Conservation (phyloP, 805 yeast species). For the Kazachstania psychrophila region DNA sequence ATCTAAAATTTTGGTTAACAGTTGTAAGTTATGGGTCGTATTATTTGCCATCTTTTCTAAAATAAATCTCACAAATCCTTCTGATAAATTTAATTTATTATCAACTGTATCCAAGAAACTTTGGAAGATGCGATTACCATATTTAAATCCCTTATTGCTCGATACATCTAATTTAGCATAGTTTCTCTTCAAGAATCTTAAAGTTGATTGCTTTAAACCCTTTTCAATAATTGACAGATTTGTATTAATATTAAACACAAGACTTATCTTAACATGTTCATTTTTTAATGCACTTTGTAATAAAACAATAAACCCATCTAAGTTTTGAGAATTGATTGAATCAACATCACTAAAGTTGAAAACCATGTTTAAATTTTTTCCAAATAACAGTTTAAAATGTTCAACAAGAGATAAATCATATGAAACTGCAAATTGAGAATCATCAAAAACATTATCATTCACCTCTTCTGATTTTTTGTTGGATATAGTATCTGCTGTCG, state of each 20-base stretch:
- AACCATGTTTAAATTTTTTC: conserved; percentile 21
- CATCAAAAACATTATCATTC: conserved; percentile 4
- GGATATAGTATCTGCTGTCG: conserved; percentile 17
- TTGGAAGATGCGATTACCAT: conserved; percentile 27
- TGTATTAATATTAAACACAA: conserved; percentile 28
- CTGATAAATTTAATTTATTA: conserved; percentile 27
- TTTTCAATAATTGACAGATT: conserved; percentile 28
- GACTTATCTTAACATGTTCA: conserved; percentile 20
- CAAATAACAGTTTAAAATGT: conserved; percentile 22
- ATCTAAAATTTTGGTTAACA: conserved; percentile 27
- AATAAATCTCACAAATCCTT: conserved; percentile 24
- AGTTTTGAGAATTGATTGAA: conserved; percentile 21
- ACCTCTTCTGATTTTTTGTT: no score
- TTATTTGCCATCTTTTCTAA: conserved; percentile 28
- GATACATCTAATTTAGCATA: conserved; percentile 25
- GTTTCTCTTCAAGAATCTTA: conserved; percentile 23
- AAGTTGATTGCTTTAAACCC: conserved; percentile 25
- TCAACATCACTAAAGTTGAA: conserved; percentile 30
- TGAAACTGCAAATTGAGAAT: conserved; percentile 14
- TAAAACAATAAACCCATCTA: conserved; percentile 24
- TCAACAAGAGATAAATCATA: conserved; percentile 28
- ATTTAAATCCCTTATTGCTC: conserved; percentile 27
- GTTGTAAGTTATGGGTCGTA: conserved; percentile 25
- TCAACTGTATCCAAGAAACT: conserved; percentile 29
- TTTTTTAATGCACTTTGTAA: conserved; percentile 22